Evolutionary conservation across 1,139 yeast species (phyloP).

Genomic region (Debaryomyces robertsiae): DNA sequence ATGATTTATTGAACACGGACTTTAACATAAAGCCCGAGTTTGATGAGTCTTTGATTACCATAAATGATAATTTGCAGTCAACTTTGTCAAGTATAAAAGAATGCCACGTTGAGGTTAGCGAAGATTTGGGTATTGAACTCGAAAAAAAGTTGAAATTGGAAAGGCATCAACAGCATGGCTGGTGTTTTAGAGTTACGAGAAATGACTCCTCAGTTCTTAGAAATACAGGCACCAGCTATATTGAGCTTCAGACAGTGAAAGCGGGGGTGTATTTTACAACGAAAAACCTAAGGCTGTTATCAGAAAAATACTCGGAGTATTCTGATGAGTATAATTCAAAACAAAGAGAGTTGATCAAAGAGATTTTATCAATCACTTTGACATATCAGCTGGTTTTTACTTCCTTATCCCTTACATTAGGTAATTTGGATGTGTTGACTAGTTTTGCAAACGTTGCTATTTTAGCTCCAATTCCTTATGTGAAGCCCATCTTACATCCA

Average conservation of each 20-base stretch:
- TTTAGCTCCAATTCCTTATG: constrained; percentile 80
- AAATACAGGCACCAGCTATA: constrained; percentile 57
- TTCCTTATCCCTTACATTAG: constrained; percentile 61
- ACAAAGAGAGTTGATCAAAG: constrained; percentile 77
- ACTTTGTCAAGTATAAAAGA: constrained; percentile 57
- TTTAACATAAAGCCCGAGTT: constrained; percentile 88
- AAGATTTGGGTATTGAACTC: constrained; percentile 75
- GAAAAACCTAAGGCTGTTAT: constrained; percentile 56
- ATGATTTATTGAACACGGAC: constrained; percentile 50
- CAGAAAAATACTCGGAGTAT: constrained; percentile 59
- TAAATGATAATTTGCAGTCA: constrained; percentile 58
- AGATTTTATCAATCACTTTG: constrained; percentile 75
- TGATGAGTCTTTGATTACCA: constrained; percentile 69
- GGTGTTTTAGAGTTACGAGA: constrained; percentile 92
- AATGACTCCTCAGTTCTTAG: constrained; percentile 82
- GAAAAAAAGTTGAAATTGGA: constrained; percentile 90
- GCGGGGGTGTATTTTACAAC: constrained; percentile 95
- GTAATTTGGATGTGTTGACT: constrained; percentile 79
- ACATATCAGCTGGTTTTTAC: constrained; percentile 81
- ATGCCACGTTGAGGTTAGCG: constrained; percentile 67
- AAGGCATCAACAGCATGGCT: constrained; percentile 82
- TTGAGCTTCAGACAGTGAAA: constrained; percentile 86
- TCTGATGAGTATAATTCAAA: constrained; percentile 69
- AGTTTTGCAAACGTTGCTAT: constrained; percentile 87
- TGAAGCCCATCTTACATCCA: constrained; percentile 65